Evolutionary conservation across 768 basidiomycete species (phyloP).

Genomic region (Lactifluus echinatus): DNA sequence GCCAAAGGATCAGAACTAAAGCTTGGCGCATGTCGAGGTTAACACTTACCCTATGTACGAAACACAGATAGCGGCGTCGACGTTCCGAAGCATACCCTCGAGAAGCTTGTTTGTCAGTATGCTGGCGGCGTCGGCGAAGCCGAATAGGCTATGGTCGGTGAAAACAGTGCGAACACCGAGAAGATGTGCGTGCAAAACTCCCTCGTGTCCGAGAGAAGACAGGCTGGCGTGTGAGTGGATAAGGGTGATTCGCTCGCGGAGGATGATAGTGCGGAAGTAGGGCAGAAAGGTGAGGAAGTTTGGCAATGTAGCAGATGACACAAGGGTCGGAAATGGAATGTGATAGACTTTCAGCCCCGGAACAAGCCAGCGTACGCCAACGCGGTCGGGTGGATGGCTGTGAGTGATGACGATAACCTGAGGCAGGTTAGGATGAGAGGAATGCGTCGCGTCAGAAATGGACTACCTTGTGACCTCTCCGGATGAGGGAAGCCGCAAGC

Average conservation of each 20-base stretch:
- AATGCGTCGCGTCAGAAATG: background rate
- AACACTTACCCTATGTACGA: conserved; percentile 82
- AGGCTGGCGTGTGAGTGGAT: conserved; percentile 91
- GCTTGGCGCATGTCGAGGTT: too few relatives aligned
- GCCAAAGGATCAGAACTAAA: too few relatives aligned
- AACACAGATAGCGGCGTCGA: conserved; percentile 92
- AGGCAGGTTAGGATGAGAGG: background rate
- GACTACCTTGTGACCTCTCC: conserved; percentile 73
- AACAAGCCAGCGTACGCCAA: conserved; percentile 83
- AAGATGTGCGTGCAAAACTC: conserved; percentile 78
- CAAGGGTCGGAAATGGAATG: conserved; percentile 82
- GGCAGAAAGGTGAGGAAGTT: conserved; percentile 91
- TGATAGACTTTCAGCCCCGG: conserved; percentile 91
- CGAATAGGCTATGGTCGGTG: conserved; percentile 95
- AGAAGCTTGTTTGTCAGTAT: conserved; percentile 96
- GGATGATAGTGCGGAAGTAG: conserved; percentile 79
- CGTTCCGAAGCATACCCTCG: conserved; percentile 76
- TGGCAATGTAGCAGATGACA: conserved; percentile 88
- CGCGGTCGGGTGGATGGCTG: conserved; percentile 75
- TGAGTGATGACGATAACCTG: conserved; percentile 95
- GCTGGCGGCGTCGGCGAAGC: conserved; percentile 94
- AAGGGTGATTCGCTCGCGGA: conserved; percentile 78
- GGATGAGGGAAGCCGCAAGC: conserved; percentile 75
- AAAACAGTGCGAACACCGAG: conserved; percentile 88
- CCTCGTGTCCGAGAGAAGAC: conserved; percentile 87